Evolutionary conservation across 352 stramenopile species (phyloP).

Genomic region (Globisporangium irregulare): DNA sequence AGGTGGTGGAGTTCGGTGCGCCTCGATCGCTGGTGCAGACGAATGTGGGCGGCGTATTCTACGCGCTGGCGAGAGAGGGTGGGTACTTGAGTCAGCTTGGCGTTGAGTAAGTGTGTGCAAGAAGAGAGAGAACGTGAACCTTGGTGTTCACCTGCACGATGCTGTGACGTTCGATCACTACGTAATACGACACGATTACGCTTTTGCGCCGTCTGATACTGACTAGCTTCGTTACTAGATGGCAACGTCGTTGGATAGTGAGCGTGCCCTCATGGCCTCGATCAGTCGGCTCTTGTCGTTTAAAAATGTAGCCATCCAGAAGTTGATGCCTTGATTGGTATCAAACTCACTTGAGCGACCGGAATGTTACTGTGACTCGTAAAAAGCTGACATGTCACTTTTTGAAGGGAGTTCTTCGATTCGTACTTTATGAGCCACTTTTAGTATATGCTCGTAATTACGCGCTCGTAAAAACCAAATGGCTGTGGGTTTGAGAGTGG

Average conservation of each 20-base stretch:
- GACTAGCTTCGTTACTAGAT: not conserved
- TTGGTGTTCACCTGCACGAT: not conserved
- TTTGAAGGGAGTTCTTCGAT: not conserved
- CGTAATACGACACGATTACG: not conserved
- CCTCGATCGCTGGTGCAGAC: slow-evolving; percentile 27
- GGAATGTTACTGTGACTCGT: not conserved
- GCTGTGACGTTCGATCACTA: not conserved
- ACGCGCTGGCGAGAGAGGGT: slow-evolving; percentile 27
- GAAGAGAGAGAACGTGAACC: not conserved
- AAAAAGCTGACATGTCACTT: not conserved
- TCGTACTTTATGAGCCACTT: not conserved
- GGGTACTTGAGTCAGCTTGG: slow-evolving; percentile 21
- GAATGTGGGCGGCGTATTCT: slow-evolving; percentile 19
- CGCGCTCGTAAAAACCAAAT: slow-evolving; percentile 10
- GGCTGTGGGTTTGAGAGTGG: not conserved
- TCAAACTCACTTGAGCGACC: not conserved
- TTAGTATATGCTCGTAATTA: not conserved
- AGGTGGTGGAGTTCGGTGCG: slow-evolving; percentile 85
- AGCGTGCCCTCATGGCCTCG: not conserved
- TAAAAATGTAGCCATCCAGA: not conserved
- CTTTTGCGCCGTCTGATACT: not conserved
- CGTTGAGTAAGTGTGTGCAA: not conserved
- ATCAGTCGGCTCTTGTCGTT: not conserved
- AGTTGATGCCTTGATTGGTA: not conserved
- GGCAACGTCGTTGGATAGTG: not conserved